These are phyloP conservation scores for Globisporangium radiosum DNA, from an alignment of 352 stramenopile species.

Conservation along the genomic window DNA sequence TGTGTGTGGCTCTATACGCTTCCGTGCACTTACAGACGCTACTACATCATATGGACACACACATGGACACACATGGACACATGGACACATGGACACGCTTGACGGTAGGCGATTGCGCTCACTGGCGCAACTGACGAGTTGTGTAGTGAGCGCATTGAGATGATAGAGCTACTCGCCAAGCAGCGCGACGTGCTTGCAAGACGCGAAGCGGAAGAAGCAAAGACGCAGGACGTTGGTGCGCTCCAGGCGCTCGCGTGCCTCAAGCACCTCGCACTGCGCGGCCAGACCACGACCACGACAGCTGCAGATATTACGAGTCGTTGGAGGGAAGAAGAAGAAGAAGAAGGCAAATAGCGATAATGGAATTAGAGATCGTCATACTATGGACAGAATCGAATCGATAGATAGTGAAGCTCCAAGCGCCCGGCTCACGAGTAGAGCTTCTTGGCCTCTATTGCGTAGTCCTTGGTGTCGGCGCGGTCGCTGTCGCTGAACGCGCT, in stretches of 20 bases:
- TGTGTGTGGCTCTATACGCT: neutral
- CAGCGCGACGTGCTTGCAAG: slow-evolving; percentile 32
- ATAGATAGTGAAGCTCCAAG: slow-evolving; percentile 23
- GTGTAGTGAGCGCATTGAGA: slow-evolving; percentile 34
- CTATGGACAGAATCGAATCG: slow-evolving; percentile 6
- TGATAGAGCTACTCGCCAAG: slow-evolving; percentile 28
- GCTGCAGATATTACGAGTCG: too few species aligned
- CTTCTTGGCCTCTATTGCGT: slow-evolving; percentile 70
- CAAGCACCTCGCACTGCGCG: slow-evolving; percentile 59
- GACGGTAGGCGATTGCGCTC: slow-evolving; percentile 36
- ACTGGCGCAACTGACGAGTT: slow-evolving; percentile 40
- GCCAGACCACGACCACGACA: slow-evolving; percentile 13
- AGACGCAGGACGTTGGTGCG: slow-evolving; percentile 29
- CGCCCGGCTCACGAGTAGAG: slow-evolving; percentile 56
- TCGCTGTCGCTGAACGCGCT: slow-evolving; percentile 17
- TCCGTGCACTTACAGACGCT: neutral
- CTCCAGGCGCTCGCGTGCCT: slow-evolving; percentile 66
- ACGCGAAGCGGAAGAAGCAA: slow-evolving; percentile 33
- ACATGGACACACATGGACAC: neutral
- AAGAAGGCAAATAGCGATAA: neutral
- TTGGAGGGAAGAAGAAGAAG: neutral
- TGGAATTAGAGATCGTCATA: slow-evolving; percentile 3
- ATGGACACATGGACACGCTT: neutral
- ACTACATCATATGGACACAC: neutral
- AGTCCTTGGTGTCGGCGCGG: slow-evolving; percentile 29